phyloP scores from a whole-genome alignment of 768 basidiomycete species.

The Holtermannia corniformis region DNA sequence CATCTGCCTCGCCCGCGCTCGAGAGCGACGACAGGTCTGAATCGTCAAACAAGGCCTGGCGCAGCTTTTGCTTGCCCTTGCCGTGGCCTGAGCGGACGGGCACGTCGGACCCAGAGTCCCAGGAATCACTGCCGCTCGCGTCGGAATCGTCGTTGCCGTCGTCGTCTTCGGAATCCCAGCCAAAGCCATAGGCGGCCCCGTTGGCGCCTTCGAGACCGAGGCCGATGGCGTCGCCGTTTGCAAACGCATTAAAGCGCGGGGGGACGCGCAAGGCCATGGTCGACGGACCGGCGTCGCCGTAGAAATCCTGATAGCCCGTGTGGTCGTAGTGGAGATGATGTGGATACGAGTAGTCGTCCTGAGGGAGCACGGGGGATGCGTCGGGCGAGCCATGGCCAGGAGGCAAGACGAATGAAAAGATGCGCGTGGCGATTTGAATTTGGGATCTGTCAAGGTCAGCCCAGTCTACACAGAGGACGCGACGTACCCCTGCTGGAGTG shows the following conservation, averaged over 20 bases:
- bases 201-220: conserved; percentile 15
- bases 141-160: conserved; percentile 1
- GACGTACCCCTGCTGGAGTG: conserved; percentile 68
- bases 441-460: conserved; percentile 20
- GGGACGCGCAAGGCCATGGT: conserved; percentile 21
- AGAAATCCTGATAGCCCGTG: conserved; percentile 29
- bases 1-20: conserved; percentile 7
- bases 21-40: conserved; percentile 3
- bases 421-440: conserved; percentile 79
- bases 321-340: conserved; percentile 25
- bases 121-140: conserved; percentile 4
- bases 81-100: not conserved
- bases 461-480: not conserved
- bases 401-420: conserved; percentile 92
- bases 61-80: not conserved
- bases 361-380: conserved; percentile 17
- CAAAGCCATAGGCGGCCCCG: conserved; percentile 4
- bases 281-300: conserved; percentile 25
- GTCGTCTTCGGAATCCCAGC: conserved; percentile 4
- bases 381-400: conserved; percentile 44
- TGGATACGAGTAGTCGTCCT: conserved; percentile 26
- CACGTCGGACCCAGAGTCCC: conserved; percentile 12
- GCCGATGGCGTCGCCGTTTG: conserved; percentile 24
- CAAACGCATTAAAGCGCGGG: conserved; percentile 29
- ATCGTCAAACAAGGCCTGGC: not conserved